Evolutionary conservation across 1,284 basidiomycete species (phyloP), one percentile per base, ranked within the genome.

Genomic region (Melampsora americana): DNA sequence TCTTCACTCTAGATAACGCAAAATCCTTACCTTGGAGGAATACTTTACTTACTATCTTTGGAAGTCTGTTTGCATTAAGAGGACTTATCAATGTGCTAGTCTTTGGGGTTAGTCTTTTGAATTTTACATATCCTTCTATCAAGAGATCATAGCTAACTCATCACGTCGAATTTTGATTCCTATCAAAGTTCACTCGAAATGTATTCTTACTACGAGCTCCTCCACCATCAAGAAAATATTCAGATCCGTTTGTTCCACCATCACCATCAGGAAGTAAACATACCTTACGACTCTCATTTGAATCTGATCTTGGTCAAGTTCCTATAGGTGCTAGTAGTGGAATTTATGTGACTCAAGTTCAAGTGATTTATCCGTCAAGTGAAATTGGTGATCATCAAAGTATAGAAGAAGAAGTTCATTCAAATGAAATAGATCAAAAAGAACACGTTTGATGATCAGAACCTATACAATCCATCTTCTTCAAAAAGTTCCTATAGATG

Each of bases 131-230:
- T 7, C 2, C 53, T 23, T 68, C 32, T n/a, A 48, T 26, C 18
- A 42, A 20, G n/a, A 42, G 12, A 35, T n/a, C n/a, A 66, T 30
- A 26, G n/a, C 28, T 30, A 26, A 20, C n/a, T 28, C 23, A 23
- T 48, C 20, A n/a, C 39, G 2, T n/a, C n/a, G n/a, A n/a, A 42
- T 1, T 42, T 12, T 42, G 6, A 9, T 9, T 7, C 12, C 11
- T 12, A 12, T 12, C 11, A n/a, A 23, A 68, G 66, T 53, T 70
- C 50, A 70, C 68, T 59, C 30, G 59, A 59, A 70, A 70, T 32
- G 59, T 70, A 42, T 60, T 70, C 68, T 60, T 70, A n/a, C 30
- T 70, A 42, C 56, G 59, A 26, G 59, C 68, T 18, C 68, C 68
- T 30, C 68, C 68, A 11, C 39, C 68, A 5, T 42, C 32, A 2